Percentiles rank a stretch among this genome's conserved stretches.
These are phyloP conservation scores for Nannochloropsis salina DNA, from an alignment of 108 stramenopile genomes.

Conservation along the genomic window DNA sequence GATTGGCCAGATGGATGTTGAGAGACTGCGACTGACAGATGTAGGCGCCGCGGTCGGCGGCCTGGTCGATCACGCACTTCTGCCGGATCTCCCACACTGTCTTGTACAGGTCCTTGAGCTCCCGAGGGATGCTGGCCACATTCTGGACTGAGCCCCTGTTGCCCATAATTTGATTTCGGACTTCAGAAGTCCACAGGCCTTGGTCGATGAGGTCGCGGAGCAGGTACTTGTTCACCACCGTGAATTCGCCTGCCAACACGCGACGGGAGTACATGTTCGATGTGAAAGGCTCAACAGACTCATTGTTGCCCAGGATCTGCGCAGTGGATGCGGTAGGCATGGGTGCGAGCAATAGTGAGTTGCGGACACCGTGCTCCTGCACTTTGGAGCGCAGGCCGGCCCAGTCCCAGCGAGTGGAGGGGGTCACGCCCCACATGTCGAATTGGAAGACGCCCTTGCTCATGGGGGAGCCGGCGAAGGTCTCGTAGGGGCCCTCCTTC, in stretches of 20 bases:
- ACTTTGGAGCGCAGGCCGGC: constrained; percentile 65
- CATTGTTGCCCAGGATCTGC: constrained; percentile 94
- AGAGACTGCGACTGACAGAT: constrained; percentile 94
- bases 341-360: constrained; percentile 85
- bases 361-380: constrained; percentile 68
- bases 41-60: constrained; percentile 88
- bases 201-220: constrained; percentile 80
- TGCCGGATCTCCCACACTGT: constrained; percentile 98
- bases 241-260: constrained; percentile 95
- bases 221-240: constrained; percentile 85
- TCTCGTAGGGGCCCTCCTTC: constrained; percentile 72
- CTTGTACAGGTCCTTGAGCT: constrained; percentile 86
- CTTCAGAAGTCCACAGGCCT: constrained; percentile 81
- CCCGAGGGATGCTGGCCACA: constrained; percentile 48
- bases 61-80: constrained; percentile 82
- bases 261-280: constrained; percentile 89
- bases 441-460: constrained; percentile 81
- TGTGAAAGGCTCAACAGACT: constrained; percentile 94
- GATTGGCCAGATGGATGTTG: constrained; percentile 89
- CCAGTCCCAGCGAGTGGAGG: constrained; percentile 76
- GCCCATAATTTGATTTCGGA: constrained; percentile 86
- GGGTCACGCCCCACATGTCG: constrained; percentile 77
- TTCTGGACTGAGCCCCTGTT: constrained; percentile 67
- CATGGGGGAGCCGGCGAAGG: constrained; percentile 80
- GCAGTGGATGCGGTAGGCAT: constrained; percentile 98